Base-by-base conservation (phyloP, 176 grass and related monocot genomes). In the Oryza meyeriana region DNA sequence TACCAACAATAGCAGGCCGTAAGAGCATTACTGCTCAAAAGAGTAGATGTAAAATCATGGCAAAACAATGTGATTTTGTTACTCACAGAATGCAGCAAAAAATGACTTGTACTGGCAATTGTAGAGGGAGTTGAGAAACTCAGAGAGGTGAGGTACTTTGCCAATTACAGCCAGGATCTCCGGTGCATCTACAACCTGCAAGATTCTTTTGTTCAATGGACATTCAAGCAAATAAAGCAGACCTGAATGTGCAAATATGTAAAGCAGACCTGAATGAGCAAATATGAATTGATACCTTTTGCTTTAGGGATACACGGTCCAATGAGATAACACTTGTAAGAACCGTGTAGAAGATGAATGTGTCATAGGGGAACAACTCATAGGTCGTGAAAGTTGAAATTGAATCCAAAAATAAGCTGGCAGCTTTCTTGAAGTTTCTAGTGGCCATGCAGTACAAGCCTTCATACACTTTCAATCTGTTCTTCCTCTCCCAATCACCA, bases 401-500 rank as follows among this genome's bases (percentile, higher is more conserved):
- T 3, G 96, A 99, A 62, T 99, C 93, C 77, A 99, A 89, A 84
- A 99, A 99, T 81, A 99, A 92, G 87, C 80, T 93, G 17, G 93
- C 83, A 59, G 96, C 96, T 87, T 91, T 95, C 76, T 99, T 94
- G 77, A 99, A 99, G 75, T 99, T 90, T 61, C 96, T 91, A 65
- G 89, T 94, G 42, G 96, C 92, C 93, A 95, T 89, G 80, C 91
- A 95, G 75, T 94, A 95, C 81, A 99, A 78, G 69, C 87, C 96
- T 95, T 99, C 93, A 78, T 99, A 99, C 17, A 99, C 93, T 89
- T 99, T 99, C 82, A 99, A 81, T 55, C 93, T 86, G 77, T 99
- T 99, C 87, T 99, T 99, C 64, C 97, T 95, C 85, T 99, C 97
- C 97, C 93, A 96, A 42, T 99, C 97, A 85, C 97, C 93, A 89